Base-by-base conservation (phyloP, 306 rosid species). In the Cicer arietinum region DNA sequence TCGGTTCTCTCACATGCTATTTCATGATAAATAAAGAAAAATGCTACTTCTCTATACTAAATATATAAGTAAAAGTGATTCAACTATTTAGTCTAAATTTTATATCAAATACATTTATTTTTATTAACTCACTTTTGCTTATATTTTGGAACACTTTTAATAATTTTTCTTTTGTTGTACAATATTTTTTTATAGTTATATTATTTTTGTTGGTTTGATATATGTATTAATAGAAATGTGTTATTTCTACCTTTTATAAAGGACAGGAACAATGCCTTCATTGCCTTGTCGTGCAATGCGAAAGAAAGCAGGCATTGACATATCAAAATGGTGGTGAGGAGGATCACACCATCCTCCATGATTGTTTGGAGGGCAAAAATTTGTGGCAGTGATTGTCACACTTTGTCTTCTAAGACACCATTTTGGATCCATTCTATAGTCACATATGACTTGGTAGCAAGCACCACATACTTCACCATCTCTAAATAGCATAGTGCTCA, bases 271-370 rank as follows among this genome's bases (percentile, higher is more conserved):
- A n/a, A 90, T 86, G 84, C 98, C 98, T 86, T 92, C 98, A 30
- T 87, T 79, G 78, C 92, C 96, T 79, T 83, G 94, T 53, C 92
- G 75, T 0, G 98, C 96, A 77, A 92, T 85, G 70, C 84, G 79
- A 59, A 85, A 79, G 76, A 90, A 90, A 67, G 98, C 87, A n/a
- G 92, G 80, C 86, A 71, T 73, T 57, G 96, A 92, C 98, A 90
- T 87, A 82, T 92, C 98, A 43, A 92, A 92, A 75, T 92, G 98
- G 5, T 86, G 86, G 79, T 77, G 88, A 53, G 98, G 98, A 6
- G 94, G 87, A 71, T 92, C 84, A 71, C 98, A 92, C 98, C 94
- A 86, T 45, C 98, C 96, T 65, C 92, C 96, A 0, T 84, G 86
- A 86, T 90, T 90, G 83, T 90, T 92, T 1, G 92, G 89, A 40